Evolutionary conservation across 441 rosid species (phyloP), one percentile per base, ranked within the genome.

Genomic region (Raphanus hybrid): DNA sequence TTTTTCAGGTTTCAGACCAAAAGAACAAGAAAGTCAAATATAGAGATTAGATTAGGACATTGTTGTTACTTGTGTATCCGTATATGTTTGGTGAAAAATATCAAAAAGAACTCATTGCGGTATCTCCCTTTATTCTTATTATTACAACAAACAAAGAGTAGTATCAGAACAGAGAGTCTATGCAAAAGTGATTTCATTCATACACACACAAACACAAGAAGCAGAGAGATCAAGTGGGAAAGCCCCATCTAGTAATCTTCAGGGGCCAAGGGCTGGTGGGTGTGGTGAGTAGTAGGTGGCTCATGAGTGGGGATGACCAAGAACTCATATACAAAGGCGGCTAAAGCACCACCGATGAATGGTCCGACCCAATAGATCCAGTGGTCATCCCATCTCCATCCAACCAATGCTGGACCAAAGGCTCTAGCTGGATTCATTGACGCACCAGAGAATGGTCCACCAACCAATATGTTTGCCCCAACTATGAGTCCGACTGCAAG

Each of bases 341-440:
- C 97, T 5, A 91, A 45, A 10, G 88, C 93, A 8, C 86, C 91
- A 10, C 98, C 97, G 1, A 88, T 20, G 37, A 93, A 80, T 3
- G 97, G 95, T 50, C 97, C 93, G 0, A 90, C 78, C 98, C 97
- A 93, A 73, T 93, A 91, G 80, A 93, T 88, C 98, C 98, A 93
- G 70, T 90, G 97, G 80, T 91, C 86, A 50, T 78, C 73, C 97
- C 95, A 93, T 75, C 95, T 90, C 98, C 97, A 90, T 41, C 93
- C 97, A 8, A 93, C 91, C n/a, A 93, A 84, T 1, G 97, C 93
- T 3, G 93, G 93, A 48, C 93, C 98, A 29, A 91, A 91, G 1
- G 95, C 95, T 80, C 91, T 81, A 8, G 97, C 95, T 0, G 97
- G 97, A 64, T 90, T 93, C 98, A 91, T 91, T 0, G 92, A 79